Percentiles rank a stretch among this genome's conserved stretches.
Evolutionary conservation across 768 basidiomycete genomes (phyloP).

Genomic region (Suillus sp.): DNA sequence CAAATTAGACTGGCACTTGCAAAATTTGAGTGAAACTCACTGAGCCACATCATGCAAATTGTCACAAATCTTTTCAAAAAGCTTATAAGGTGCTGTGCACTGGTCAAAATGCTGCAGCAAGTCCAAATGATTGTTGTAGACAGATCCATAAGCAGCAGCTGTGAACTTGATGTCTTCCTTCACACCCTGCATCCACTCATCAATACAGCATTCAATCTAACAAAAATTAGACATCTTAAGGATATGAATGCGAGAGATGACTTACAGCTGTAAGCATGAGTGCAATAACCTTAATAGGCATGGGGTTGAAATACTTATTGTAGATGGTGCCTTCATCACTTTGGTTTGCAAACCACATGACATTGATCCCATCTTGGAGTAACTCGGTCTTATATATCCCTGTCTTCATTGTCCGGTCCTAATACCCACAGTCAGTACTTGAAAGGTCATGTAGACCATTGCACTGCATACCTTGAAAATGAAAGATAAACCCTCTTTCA

Average conservation of each 20-base stretch:
- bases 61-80: not conserved
- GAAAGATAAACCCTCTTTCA: not conserved
- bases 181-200: too few relatives aligned
- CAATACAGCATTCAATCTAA: too few relatives aligned
- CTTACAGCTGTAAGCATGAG: not conserved
- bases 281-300: not conserved
- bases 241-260: not conserved
- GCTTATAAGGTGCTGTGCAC: too few relatives aligned
- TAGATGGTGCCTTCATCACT: not conserved
- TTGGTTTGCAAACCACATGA: not conserved
- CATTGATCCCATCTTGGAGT: not conserved
- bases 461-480: not conserved
- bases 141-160: too few relatives aligned
- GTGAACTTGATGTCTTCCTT: too few relatives aligned
- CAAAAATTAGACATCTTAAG: not conserved
- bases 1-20: not conserved
- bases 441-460: not conserved
- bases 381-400: not conserved
- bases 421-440: not conserved
- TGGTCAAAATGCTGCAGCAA: too few relatives aligned
- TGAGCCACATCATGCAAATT: not conserved
- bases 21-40: not conserved
- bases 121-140: too few relatives aligned
- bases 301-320: not conserved
- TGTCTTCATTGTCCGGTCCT: not conserved